These are phyloP conservation scores for Xylaria intraflava DNA, from an alignment of 495 filamentous ascomycete genomes.

Conservation along the genomic window DNA sequence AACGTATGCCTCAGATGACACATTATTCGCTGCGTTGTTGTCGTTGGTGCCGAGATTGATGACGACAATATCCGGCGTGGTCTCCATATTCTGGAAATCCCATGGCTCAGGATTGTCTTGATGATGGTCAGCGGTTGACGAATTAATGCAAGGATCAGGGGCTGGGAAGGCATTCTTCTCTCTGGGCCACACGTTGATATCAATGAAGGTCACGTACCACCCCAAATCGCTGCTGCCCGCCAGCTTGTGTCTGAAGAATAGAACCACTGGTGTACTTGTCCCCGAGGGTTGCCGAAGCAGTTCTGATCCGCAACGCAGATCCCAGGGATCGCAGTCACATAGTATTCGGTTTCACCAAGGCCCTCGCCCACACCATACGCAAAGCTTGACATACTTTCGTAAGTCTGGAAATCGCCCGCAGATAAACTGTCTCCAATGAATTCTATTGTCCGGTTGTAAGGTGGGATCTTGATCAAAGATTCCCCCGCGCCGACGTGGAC, in stretches of 20 bases:
- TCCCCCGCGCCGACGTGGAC: slow-evolving; percentile 47
- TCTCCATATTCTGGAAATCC: slow-evolving; percentile 50
- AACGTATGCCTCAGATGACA: slow-evolving; percentile 47
- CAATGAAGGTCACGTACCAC: slow-evolving; percentile 26
- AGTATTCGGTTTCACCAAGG: slow-evolving; percentile 57
- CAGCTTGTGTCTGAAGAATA: slow-evolving; percentile 54
- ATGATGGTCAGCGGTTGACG: background rate
- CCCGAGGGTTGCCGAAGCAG: slow-evolving; percentile 53
- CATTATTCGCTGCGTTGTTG: slow-evolving; percentile 52
- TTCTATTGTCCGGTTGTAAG: slow-evolving; percentile 51
- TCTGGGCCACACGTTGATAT: background rate
- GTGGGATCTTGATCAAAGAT: slow-evolving; percentile 45
- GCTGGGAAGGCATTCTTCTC: background rate
- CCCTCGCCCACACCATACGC: slow-evolving; percentile 54
- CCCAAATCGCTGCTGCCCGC: slow-evolving; percentile 45
- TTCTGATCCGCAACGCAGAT: slow-evolving; percentile 53
- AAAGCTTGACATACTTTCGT: slow-evolving; percentile 57
- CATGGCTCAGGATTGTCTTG: slow-evolving; percentile 49
- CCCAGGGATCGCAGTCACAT: slow-evolving; percentile 56
- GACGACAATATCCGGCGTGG: slow-evolving; percentile 58
- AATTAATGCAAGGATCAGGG: background rate
- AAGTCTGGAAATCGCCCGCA: slow-evolving; percentile 56
- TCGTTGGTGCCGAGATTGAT: slow-evolving; percentile 68
- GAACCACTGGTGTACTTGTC: slow-evolving; percentile 59
- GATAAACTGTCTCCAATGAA: slow-evolving; percentile 58